A percentile compares a stretch with the other conserved stretches of the same genome.
phyloP scores from a whole-genome alignment of 2,329 filamentous ascomycete species.

The Aulographum hederae region DNA sequence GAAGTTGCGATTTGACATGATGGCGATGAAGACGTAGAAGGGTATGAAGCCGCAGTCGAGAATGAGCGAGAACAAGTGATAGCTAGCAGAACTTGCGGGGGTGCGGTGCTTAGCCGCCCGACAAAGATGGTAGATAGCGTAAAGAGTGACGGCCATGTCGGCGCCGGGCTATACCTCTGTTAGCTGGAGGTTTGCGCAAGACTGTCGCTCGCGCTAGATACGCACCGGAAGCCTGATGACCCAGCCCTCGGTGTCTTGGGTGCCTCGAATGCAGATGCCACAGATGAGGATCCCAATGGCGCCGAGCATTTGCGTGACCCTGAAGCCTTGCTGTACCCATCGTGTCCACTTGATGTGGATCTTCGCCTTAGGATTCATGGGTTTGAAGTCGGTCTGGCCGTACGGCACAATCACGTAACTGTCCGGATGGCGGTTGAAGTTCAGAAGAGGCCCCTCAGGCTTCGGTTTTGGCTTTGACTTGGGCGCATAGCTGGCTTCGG shows the following conservation, averaged over 20 bases:
- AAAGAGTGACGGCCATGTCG: constrained; percentile 51
- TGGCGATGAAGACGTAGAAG: constrained; percentile 41
- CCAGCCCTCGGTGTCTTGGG: constrained; percentile 49
- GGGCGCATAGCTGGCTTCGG: constrained; percentile 56
- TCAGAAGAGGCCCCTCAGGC: constrained; percentile 56
- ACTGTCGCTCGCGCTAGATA: constrained; percentile 7
- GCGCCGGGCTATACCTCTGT: constrained; percentile 45
- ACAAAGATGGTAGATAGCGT: constrained; percentile 65
- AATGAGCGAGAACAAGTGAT: constrained; percentile 66
- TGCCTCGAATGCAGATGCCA: constrained; percentile 57
- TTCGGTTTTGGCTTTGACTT: constrained; percentile 40
- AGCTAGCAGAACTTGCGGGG: constrained; percentile 67
- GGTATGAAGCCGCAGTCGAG: constrained; percentile 50
- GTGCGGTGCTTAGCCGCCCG: constrained; percentile 53
- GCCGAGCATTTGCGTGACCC: constrained; percentile 47
- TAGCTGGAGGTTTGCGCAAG: not conserved
- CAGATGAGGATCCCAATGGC: constrained; percentile 56
- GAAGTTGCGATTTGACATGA: constrained; percentile 34
- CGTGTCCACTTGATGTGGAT: constrained; percentile 50
- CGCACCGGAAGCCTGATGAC: constrained; percentile 60
- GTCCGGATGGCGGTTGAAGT: constrained; percentile 76
- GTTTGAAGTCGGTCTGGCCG: constrained; percentile 39
- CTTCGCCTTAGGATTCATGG: constrained; percentile 55
- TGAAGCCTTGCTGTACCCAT: constrained; percentile 48
- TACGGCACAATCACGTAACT: constrained; percentile 47